phyloP scores from a whole-genome alignment of 345 rosid species.

The Brassica napus region DNA sequence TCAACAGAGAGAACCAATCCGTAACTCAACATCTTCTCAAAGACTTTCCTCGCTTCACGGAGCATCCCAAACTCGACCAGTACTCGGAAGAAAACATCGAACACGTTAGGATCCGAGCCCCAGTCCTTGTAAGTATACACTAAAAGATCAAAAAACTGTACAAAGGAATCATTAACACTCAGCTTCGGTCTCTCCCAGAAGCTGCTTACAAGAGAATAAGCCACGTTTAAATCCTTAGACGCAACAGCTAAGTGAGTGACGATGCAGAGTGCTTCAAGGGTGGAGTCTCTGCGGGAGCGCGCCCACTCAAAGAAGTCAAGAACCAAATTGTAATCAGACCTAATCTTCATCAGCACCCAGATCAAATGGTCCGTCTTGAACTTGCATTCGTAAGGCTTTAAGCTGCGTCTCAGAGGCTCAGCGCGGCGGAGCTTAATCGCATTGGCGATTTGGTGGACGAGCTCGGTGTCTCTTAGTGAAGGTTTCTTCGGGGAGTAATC shows the following conservation, averaged over 20 bases:
- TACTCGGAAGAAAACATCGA: constrained; percentile 79
- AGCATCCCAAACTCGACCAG: constrained; percentile 68
- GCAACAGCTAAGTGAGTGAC: constrained; percentile 75
- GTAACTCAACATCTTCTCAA: constrained; percentile 76
- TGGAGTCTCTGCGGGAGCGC: constrained; percentile 60
- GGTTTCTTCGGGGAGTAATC: constrained; percentile 85
- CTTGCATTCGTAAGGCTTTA: constrained; percentile 72
- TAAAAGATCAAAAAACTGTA: constrained; percentile 56
- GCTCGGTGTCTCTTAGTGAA: constrained; percentile 66
- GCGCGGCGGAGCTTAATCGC: constrained; percentile 62
- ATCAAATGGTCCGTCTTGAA: constrained; percentile 77
- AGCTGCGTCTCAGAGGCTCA: constrained; percentile 60
- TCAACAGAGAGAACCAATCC: constrained; percentile 79
- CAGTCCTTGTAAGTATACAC: constrained; percentile 87
- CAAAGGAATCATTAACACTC: constrained; percentile 51
- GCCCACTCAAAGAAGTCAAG: constrained; percentile 90
- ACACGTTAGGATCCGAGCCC: constrained; percentile 85
- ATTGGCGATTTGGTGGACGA: constrained; percentile 68
- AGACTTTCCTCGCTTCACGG: constrained; percentile 65
- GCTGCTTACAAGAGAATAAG: constrained; percentile 54
- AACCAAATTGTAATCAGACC: constrained; percentile 63
- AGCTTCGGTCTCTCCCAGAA: constrained; percentile 65
- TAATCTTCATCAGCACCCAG: constrained; percentile 90
- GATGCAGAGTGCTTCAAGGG: constrained; percentile 74
- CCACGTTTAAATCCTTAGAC: constrained; percentile 60